Conservation (phyloP, 2,329 filamentous ascomycete genomes). For the Botrytis byssoidea region DNA sequence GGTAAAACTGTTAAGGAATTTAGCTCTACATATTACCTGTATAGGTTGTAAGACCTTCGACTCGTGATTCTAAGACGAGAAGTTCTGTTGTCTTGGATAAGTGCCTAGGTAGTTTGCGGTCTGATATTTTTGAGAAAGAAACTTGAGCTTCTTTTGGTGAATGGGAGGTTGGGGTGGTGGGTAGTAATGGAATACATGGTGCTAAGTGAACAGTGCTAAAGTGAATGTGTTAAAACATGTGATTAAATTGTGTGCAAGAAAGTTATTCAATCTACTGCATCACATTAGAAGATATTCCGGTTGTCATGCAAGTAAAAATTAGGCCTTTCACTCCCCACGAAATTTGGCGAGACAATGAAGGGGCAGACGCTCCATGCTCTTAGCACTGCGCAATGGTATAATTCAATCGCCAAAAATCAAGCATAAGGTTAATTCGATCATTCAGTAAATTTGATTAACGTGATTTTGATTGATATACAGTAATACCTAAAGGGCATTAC, state of each 20-base stretch:
- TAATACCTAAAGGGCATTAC: neutral
- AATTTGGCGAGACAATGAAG: conserved; percentile 2
- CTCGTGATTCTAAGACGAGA: neutral
- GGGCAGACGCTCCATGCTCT: neutral
- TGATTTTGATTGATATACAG: neutral
- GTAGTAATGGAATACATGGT: neutral
- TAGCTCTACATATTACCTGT: neutral
- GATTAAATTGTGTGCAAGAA: neutral
- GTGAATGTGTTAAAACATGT: neutral
- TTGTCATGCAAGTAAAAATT: neutral
- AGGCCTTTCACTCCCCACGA: neutral
- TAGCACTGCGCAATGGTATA: neutral
- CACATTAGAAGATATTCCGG: neutral
- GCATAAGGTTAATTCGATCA: neutral
- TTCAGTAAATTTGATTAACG: neutral
- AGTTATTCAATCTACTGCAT: neutral
- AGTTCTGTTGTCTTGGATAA: neutral
- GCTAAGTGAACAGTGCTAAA: no score
- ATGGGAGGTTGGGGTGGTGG: neutral
- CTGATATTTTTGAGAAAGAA: neutral
- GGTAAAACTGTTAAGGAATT: neutral
- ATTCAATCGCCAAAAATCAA: neutral
- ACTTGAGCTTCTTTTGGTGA: neutral
- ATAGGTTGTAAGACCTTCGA: neutral
- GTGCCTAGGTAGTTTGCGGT: neutral